Evolutionary conservation across 1,139 yeast genomes (phyloP), one percentile per base, ranked within the genome.

Genomic region (Yamadazyma sp.): DNA sequence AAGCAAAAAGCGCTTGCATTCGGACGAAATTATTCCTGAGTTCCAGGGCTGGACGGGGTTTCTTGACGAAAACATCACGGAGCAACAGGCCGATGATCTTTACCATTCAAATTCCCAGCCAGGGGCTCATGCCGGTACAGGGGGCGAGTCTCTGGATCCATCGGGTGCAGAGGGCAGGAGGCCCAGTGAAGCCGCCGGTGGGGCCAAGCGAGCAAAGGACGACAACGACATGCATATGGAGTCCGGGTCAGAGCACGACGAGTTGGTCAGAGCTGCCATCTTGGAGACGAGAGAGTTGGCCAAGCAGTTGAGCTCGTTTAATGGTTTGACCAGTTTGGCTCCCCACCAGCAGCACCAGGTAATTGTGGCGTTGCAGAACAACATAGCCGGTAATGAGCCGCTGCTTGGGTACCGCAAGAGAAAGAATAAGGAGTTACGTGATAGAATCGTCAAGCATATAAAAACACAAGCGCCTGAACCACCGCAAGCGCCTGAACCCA

Each of bases 231-330:
- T n/a, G n/a, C n/a, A n/a, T n/a, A n/a, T 79, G 30, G 81, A 74
- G 48, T 66, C 67, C 40, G 61, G 73, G 10, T 48, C 64, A 9
- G 79, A 74, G 34, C 83, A 79, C 48, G 84, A 78, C 44, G 82
- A 75, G 47, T 61, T 82, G 39, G 87, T 81, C 5, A 78, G 81
- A 45, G 86, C 82, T 34, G 87, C 86, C 2, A 79, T 83, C 32
- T 63, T 80, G 45, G 86, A 81, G 50, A 85, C 87, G 0, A 67
- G 82, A 40, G 79, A 80, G 39, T 65, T 82, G 42, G 83, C 84
- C 2, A 76, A 79, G 34, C 51, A 50, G 32, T 27, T 49, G 25
- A 52, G 54, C 11, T 41, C 43, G 17, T 49, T 45, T 35, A 48
- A 39, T 24, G 42, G 39, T 14, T 34, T 46, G 20, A 36, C 37